Evolutionary conservation across 2,329 filamentous ascomycete species (phyloP), one percentile per base, ranked within the genome.

Genomic region (Fusarium succisae): DNA sequence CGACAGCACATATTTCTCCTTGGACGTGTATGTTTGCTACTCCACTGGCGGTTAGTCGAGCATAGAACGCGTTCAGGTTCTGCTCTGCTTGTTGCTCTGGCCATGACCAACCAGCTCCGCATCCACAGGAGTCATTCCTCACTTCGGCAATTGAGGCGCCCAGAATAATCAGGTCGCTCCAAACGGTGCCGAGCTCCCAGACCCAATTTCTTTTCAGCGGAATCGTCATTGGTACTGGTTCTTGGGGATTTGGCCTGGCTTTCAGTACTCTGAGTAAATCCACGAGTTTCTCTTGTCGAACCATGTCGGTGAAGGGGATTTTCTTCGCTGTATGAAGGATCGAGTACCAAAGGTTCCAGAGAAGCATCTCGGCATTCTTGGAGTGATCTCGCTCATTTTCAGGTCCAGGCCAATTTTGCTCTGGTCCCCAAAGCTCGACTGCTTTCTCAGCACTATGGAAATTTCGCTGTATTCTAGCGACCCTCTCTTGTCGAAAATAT

Each of bases 101-200:
- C 69, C 55, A 63, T 5, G 55, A 1, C 69, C 69, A 71, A 15
- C 69, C 68, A 0, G 68, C 68, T 24, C 69, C 69, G 3, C 62
- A 71, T 12, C 68, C 69, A 6, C 62, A 67, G 0, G 22, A n/a
- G 1, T 71, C 68, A 1, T 71, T 72, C 0, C 45, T 67, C 2
- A 56, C 55, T 26, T 71, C 69, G 1, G 62, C 12, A 3, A 63
- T 45, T 1, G 62, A 56, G 1, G 55, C 55, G 1, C 69, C 62
- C 0, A 71, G 14, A 1, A 71, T 41, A 0, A 35, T 43, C 1
- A 71, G 17, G 3, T 57, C 39, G 0, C 62, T 39, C 69, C 69
- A 71, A 2, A 71, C 9, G 0, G 20, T 43, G 0, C 38, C 62
- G 1, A 45, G 51, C 9, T 53, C 8, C 48, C 44, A 72, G 7